Evolutionary conservation across 345 rosid species (phyloP).

Genomic region (Eucalyptus cloeziana): DNA sequence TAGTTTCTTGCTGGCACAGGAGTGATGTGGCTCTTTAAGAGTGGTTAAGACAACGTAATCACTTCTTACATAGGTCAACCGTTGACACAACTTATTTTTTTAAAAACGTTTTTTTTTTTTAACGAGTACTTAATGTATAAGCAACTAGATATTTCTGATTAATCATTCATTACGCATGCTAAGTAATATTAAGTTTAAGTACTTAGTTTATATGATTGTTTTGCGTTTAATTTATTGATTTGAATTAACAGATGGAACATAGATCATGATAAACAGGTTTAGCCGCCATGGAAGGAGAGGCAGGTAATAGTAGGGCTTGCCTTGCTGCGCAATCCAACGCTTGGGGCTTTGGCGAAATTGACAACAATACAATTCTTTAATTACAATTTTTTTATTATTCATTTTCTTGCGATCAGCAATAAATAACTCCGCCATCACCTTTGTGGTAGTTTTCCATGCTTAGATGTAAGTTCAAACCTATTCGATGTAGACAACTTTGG

Average conservation of each 20-base stretch:
- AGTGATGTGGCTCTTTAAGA: background rate
- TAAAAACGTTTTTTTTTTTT: background rate
- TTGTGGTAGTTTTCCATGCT: no score
- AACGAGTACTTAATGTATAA: background rate
- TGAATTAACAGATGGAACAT: background rate
- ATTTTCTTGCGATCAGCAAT: background rate
- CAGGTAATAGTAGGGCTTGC: background rate
- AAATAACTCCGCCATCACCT: no score
- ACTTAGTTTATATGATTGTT: accelerated
- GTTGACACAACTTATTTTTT: background rate
- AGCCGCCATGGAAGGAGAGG: background rate
- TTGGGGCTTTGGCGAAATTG: background rate
- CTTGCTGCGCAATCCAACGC: background rate
- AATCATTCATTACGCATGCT: background rate
- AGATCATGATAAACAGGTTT: background rate
- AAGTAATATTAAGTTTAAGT: background rate
- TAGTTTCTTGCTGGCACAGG: no score
- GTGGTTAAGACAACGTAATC: background rate
- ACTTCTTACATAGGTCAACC: background rate
- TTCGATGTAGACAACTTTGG: no score
- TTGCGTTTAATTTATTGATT: background rate
- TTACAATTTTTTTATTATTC: background rate
- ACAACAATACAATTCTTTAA: background rate
- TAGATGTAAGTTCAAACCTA: no score
- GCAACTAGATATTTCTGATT: background rate